These are phyloP conservation scores for Lachancea kluyveri DNA, from an alignment of 805 yeast genomes.

Conservation along the genomic window DNA sequence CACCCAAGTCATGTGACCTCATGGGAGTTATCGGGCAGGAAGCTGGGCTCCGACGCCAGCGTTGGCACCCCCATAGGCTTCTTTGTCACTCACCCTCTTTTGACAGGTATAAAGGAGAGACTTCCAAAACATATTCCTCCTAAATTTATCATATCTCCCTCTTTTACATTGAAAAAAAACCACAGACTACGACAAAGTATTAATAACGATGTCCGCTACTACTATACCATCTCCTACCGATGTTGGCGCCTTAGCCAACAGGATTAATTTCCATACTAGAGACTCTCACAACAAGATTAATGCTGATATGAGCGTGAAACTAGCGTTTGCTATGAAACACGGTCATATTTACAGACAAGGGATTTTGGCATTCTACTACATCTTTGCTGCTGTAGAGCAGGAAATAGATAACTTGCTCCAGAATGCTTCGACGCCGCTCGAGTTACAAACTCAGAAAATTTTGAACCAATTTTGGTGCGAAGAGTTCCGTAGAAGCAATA, in stretches of 20 bases:
- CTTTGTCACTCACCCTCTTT: no score
- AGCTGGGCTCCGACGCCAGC: no score
- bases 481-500: conserved; percentile 55
- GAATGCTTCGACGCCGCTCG: conserved; percentile 55
- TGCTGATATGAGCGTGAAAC: conserved; percentile 59
- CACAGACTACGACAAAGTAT: no score
- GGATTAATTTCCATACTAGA: conserved; percentile 68
- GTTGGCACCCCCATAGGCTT: no score
- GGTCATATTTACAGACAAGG: conserved; percentile 77
- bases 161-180: no score
- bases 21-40: no score
- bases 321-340: conserved; percentile 72
- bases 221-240: conserved; percentile 75
- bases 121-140: no score
- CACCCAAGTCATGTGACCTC: no score
- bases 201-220: conserved; percentile 1
- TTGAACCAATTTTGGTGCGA: conserved; percentile 62
- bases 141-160: no score
- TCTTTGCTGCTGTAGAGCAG: conserved; percentile 59
- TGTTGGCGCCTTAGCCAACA: conserved; percentile 74
- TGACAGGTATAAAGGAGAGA: no score
- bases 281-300: conserved; percentile 62
- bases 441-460: conserved; percentile 38
- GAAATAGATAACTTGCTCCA: conserved; percentile 41
- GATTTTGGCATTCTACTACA: conserved; percentile 63